Percentiles rank a stretch among this genome's conserved stretches.
Evolutionary conservation across 148 eudicot genomes (phyloP).

Genomic region (Spergularia bocconei): DNA sequence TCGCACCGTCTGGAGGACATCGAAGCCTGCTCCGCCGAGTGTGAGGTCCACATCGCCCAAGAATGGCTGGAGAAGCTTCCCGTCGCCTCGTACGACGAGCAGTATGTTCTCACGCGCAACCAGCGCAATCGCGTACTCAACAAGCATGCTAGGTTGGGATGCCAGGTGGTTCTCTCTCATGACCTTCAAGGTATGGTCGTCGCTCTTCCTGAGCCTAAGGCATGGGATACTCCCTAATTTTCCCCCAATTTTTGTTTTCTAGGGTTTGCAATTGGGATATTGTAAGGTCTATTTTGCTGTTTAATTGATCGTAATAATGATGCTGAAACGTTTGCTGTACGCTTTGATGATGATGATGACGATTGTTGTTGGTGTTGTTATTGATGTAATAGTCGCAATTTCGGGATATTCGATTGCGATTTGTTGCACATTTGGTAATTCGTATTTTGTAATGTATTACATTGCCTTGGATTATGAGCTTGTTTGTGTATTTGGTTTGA

Average conservation of each 20-base stretch:
- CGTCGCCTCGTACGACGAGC: constrained; percentile 58
- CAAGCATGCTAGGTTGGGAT: constrained; percentile 80
- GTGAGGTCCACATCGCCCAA: constrained; percentile 95
- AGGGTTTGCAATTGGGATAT: constrained; percentile 4
- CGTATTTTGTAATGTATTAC: not conserved
- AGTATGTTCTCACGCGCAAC: constrained; percentile 66
- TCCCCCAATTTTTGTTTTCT: not conserved
- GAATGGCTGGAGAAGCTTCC: constrained; percentile 95
- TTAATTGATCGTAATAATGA: not conserved
- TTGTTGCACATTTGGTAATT: not conserved
- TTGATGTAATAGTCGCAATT: not conserved
- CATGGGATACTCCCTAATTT: constrained; percentile 82
- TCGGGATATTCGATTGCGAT: not conserved
- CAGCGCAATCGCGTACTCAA: constrained; percentile 62
- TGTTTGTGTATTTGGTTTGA: too few relatives aligned
- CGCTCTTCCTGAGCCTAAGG: constrained; percentile 91
- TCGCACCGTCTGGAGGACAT: constrained; percentile 90
- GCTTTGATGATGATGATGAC: not conserved
- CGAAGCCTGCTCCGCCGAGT: constrained; percentile 95
- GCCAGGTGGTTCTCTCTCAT: constrained; percentile 74
- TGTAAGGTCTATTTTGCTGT: not conserved
- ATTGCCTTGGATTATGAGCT: too few relatives aligned
- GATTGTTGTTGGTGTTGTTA: constrained; percentile 15
- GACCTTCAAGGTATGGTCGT: constrained; percentile 96
- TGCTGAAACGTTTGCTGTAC: not conserved